Evolutionary conservation across 805 yeast species (phyloP), one percentile per base, ranked within the genome.

Genomic region (Zygotorulaspora florentina): DNA sequence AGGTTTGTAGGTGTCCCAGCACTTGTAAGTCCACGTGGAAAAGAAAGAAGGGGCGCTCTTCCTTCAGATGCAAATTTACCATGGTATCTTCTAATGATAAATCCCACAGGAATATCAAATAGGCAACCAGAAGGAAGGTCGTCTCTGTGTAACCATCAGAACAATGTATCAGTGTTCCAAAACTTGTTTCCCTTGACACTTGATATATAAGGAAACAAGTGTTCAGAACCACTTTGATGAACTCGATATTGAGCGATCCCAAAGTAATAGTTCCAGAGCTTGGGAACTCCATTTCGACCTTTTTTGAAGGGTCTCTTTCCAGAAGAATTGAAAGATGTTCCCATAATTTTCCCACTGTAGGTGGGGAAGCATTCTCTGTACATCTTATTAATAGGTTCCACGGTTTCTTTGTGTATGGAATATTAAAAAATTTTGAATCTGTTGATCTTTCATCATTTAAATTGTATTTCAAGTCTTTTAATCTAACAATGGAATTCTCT

Each of bases 81-180:
- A 85, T 71, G 1, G 89, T 90, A 33, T 83, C 81, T 23, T 84
- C 81, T 10, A 87, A 64, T 0, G 76, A 53, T 15, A 79, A 58
- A 33, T 83, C 79, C 43, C 82, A 76, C 1, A 86, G 63, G 65
- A 83, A 91, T 47, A 91, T 84, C 46, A 85, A 54, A 56, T 77
- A 90, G 45, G 89, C 77, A 29, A 87, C 68, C 0, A 80, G 77
- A 33, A 90, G 65, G n/a, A 91, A 72, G 4, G 96, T 80, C 42
- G 90, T 84, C 59, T 89, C 96, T 0, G 96, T 87, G 64, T 90
- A 91, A 0, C 98, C 98, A 66, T 91, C 96, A 1, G 86, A 77
- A 58, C 96, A 88, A 60, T 80, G 83, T 8, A 90, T 69, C 48
- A 90, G 71, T 0, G 80, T 68, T 2, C 79, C 74, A 41, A 70